Conservation (phyloP, 2,329 filamentous ascomycete genomes). For the Stylonectria norvegica region DNA sequence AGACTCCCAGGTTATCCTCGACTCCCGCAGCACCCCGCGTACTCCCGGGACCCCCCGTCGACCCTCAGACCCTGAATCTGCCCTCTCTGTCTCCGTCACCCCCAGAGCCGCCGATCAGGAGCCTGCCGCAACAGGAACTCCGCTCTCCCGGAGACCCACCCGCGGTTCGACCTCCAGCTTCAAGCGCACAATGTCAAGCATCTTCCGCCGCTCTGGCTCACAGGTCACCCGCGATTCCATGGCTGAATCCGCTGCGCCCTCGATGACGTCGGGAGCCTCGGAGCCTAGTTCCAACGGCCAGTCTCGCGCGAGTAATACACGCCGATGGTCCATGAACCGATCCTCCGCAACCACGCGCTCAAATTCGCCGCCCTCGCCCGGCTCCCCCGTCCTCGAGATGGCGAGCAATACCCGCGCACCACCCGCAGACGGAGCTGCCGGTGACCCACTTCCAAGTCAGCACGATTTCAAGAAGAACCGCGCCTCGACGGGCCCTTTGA, state of each 20-base stretch:
- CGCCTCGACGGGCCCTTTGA: constrained; percentile 48
- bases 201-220: constrained; percentile 46
- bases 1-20: too few relatives aligned
- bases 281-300: constrained; percentile 28
- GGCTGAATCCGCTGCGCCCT: constrained; percentile 21
- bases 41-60: too few relatives aligned
- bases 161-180: constrained; percentile 44
- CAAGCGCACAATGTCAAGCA: constrained; percentile 47
- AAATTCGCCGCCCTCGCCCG: constrained; percentile 50
- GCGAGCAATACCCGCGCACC: constrained; percentile 23
- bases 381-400: constrained; percentile 44
- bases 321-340: constrained; percentile 46
- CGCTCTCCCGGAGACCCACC: constrained; percentile 39
- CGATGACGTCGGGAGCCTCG: constrained; percentile 23
- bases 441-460: constrained; percentile 38
- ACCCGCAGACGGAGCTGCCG: constrained; percentile 13
- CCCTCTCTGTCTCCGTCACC: constrained; percentile 16
- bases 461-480: constrained; percentile 51
- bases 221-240: constrained; percentile 22
- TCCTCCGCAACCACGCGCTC: constrained; percentile 46
- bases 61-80: constrained; percentile 16
- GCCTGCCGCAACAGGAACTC: constrained; percentile 19
- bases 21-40: too few relatives aligned
- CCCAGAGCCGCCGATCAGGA: constrained; percentile 25
- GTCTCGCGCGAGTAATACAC: constrained; percentile 28